Evolutionary conservation across 345 rosid genomes (phyloP), one percentile per base, ranked within the genome.

Genomic region (Psidium guajava): DNA sequence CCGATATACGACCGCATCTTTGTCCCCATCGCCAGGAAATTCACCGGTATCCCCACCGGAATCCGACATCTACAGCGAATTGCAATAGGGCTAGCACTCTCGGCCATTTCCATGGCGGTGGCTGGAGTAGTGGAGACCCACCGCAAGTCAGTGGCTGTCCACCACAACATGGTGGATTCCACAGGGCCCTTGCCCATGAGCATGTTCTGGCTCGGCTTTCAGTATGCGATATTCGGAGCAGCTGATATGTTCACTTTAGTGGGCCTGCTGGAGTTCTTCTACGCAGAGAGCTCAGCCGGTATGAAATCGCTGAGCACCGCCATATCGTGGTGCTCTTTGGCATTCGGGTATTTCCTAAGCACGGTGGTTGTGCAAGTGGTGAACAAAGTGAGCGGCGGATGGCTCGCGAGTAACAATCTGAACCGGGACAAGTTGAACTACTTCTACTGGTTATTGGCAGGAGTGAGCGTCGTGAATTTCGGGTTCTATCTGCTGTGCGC

Each of bases 181-280:
- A 22, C 32, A 2, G 88, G 88, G 21, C 93, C 93, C 11, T 69
- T 93, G 74, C 94, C 96, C 7, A 91, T 91, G 83, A 91, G 87
- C 57, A 86, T 94, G 86, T 89, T 94, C 61, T 94, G 96, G 96
- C 91, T 94, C 13, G 93, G 93, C 4, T 88, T 86, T 86, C 95
- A 94, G 52, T 93, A 86, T 36, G 91, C 90, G 3, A 88, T 93
- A 6, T 90, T 92, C 54, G 96, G 94, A 77, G 91, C 92, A 3
- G 93, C 95, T n/a, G 95, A 92, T 61, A 84, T 94, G 91, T 93
- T 94, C 89, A 90, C 94, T 3, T 54, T 94, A 8, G 88, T 91
- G 4, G 96, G 96, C 77, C 85, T 93, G 64, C 86, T 92, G n/a
- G 93, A 94, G 82, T 94, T 94, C 50, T 91, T 90, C 90, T 91